Percentiles rank a stretch among this genome's conserved stretches.
phyloP scores from a whole-genome alignment of 1,284 basidiomycete species.

The Apiotrichum porosum region DNA sequence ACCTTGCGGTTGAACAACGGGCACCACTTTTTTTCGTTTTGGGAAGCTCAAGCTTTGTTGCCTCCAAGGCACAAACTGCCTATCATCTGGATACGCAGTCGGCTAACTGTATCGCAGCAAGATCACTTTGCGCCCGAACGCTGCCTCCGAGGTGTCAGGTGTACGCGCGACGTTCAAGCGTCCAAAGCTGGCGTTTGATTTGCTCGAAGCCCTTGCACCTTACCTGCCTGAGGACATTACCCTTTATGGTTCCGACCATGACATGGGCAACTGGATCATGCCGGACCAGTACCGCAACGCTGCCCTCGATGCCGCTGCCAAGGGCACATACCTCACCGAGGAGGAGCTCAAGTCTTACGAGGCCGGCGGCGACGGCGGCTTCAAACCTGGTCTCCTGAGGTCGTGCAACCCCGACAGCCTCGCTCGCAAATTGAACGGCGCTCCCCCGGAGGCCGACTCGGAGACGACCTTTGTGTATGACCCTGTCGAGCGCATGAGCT shows the following conservation, averaged over 20 bases:
- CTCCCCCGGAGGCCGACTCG: background rate
- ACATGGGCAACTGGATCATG: conserved; percentile 39
- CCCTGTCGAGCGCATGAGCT: conserved; percentile 26
- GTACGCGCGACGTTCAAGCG: conserved; percentile 24
- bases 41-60: background rate
- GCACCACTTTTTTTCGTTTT: conserved; percentile 7
- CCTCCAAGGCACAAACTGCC: background rate
- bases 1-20: too few relatives aligned
- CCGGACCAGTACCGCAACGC: conserved; percentile 33
- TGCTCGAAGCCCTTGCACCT: conserved; percentile 35
- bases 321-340: conserved; percentile 27
- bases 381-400: conserved; percentile 2
- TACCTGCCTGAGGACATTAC: conserved; percentile 32
- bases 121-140: conserved; percentile 30
- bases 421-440: background rate
- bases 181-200: conserved; percentile 25
- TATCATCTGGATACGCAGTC: background rate
- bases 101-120: conserved; percentile 9
- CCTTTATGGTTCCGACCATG: conserved; percentile 43
- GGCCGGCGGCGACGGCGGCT: background rate
- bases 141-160: conserved; percentile 26
- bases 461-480: conserved; percentile 39
- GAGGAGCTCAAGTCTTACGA: conserved; percentile 24
- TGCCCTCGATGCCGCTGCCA: conserved; percentile 21
- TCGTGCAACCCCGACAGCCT: background rate